Evolutionary conservation across 1,284 basidiomycete species (phyloP).

Genomic region (Ustilago lituana): DNA sequence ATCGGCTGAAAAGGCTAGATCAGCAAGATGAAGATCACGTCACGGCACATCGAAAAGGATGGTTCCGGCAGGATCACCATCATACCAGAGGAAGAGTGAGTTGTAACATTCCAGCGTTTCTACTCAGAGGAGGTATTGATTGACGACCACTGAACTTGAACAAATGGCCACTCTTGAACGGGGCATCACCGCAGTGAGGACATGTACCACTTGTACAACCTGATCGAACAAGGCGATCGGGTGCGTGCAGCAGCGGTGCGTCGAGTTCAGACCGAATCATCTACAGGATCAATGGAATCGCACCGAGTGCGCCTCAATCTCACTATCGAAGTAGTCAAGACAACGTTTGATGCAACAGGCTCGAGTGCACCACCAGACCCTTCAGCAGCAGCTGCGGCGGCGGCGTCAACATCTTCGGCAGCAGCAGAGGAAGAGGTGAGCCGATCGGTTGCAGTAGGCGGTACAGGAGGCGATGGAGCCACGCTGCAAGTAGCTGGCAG

Average conservation of each 20-base stretch:
- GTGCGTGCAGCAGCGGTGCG: constrained; percentile 89
- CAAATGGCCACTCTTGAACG: not conserved
- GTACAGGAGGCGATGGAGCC: constrained; percentile 55
- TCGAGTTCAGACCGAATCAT: constrained; percentile 76
- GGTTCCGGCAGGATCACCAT: constrained; percentile 63
- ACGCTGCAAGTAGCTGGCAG: constrained; percentile 87
- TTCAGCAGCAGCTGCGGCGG: constrained; percentile 32
- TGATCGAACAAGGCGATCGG: constrained; percentile 82
- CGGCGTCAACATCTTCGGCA: constrained; percentile 19
- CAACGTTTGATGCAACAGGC: constrained; percentile 67
- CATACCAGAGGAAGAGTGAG: constrained; percentile 64
- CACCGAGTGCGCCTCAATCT: constrained; percentile 85
- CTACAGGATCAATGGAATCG: constrained; percentile 92
- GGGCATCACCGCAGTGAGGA: constrained; percentile 74
- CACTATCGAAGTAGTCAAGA: constrained; percentile 79
- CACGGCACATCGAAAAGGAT: constrained; percentile 63
- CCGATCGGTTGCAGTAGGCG: constrained; percentile 35
- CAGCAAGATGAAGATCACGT: constrained; percentile 61
- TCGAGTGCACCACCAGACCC: constrained; percentile 59
- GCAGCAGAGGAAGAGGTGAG: constrained; percentile 47
- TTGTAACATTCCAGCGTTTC: not conserved
- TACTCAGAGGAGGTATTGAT: no score
- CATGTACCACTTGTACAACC: constrained; percentile 99
- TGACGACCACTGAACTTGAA: no score
- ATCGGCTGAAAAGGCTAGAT: no score